Base-by-base conservation (phyloP, 2,329 filamentous ascomycete species). In the Alternaria novae-zelandiae region DNA sequence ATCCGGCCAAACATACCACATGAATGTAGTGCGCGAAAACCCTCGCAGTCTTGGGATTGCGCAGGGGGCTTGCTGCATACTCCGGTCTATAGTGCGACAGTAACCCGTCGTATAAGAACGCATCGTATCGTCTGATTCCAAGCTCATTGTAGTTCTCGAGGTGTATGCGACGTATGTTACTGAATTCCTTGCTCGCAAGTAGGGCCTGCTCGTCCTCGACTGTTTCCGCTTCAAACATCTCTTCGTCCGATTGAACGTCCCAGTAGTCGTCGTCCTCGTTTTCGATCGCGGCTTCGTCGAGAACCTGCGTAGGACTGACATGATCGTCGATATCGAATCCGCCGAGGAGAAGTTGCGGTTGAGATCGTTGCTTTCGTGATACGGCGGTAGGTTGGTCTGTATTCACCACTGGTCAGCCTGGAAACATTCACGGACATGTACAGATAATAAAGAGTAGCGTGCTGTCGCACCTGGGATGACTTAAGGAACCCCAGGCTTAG, bases 1-100 rank as follows among this genome's bases (percentile, higher is more conserved):
- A 0, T 0, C 20, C 12, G 17, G 23, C 30, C 20, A 20, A n/a
- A 70, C 71, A 65, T 67, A 74, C 71, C 7, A 96, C 91, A 70
- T 93, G 91, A 50, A 98, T 89, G 78, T 97, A 98, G 79, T 98
- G 94, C 78, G 91, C 91, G 78, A 98, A 98, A 7, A 97, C 89
- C 28, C 90, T 87, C 13, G 93, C 90, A 11, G 93, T 95, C 67
- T 91, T 90, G 3, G 89, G 87, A 68, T 97, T 93, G 70, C 90
- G 92, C 26, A 97, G 82, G 30, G 96, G 94, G 43, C 82, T 86
- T 10, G 84, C 84, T 54, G 80, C 80, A 67, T 81, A 76, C 67
- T 86, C 83, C 3, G 82, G 77, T 36, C 77, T 78, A 64, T 86
- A 86, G 5, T 76, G 71, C 26, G 82, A 80, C 58, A 86, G 70